phyloP scores from a whole-genome alignment of 345 rosid species.

The Zanthoxylum bungeanum region DNA sequence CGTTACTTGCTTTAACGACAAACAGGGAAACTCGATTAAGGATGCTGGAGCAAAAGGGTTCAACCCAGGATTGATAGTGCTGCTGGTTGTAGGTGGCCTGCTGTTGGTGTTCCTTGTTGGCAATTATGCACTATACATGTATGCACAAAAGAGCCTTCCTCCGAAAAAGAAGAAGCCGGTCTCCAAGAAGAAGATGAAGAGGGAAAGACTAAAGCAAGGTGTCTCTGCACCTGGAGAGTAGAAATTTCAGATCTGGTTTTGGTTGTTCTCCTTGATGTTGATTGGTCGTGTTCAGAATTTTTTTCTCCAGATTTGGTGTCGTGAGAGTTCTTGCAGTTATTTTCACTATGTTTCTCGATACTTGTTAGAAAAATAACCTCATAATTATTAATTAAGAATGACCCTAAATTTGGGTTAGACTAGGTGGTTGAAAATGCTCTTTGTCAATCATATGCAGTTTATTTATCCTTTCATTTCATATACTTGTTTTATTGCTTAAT shows the following conservation, averaged over 20 bases:
- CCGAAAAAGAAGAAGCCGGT: constrained; percentile 68
- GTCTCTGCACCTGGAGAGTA: constrained; percentile 81
- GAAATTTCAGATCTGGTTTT: neutral
- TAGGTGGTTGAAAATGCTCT: constrained; percentile 11
- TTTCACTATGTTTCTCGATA: neutral
- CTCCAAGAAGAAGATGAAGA: constrained; percentile 87
- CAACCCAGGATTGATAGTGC: constrained; percentile 70
- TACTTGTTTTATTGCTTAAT: too few relatives aligned
- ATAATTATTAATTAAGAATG: constrained; percentile 5
- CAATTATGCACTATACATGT: constrained; percentile 51
- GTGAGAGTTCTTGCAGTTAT: constrained; percentile 16
- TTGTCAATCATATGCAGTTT: too few relatives aligned
- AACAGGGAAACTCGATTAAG: constrained; percentile 27
- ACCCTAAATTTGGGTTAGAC: constrained; percentile 24
- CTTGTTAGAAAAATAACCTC: constrained; percentile 16
- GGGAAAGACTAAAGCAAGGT: constrained; percentile 73
- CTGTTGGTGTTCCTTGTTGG: constrained; percentile 64
- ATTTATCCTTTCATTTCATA: too few relatives aligned
- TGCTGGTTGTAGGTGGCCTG: constrained; percentile 59
- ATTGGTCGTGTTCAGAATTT: constrained; percentile 10
- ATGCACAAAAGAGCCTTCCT: constrained; percentile 67
- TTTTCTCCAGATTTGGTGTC: constrained; percentile 15
- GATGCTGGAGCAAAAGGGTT: constrained; percentile 48
- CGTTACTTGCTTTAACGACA: neutral
- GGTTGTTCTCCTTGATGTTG: neutral